Evolutionary conservation across 2,329 filamentous ascomycete species (phyloP), one percentile per base, ranked within the genome.

Genomic region (Clonostachys rosea): DNA sequence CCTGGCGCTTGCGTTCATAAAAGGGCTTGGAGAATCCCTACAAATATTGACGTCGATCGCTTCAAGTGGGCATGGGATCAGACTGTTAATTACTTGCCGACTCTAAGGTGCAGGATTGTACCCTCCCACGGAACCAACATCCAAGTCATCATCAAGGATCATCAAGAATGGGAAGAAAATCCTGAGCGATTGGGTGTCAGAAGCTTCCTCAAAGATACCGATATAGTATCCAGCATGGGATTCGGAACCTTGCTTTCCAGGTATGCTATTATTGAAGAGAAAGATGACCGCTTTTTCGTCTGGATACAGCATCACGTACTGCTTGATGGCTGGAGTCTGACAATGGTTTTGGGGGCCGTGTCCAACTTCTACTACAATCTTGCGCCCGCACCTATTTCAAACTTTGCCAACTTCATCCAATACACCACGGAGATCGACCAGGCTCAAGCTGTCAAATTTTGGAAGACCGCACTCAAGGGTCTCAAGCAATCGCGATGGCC

Each of bases 231-330:
- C 3, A 34, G 20, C 11, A 50, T 51, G 48, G 45, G 39, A 5
- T 48, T 50, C 18, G 50, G 50, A 9, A 45, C 48, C 36, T 48
- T 35, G 1, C 48, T 51, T 18, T 48, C 42, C 35, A 44, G 50
- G 33, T 47, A 51, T 43, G 45, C 48, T 45, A 33, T 51, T 5
- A 42, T 51, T 9, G 14, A 50, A n/a, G 45, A 50, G 34, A 34
- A 30, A 11, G 16, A 42, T 30, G 40, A 47, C 5, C 36, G 17
- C 16, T 48, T 47, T 20, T 51, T 56, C 16, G 46, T 54, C 9
- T 50, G 51, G 52, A 49, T 47, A 13, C 45, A 50, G 11, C 54
- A 56, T 33, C 54, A 56, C 20, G 50, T 50, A 7, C 33, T 56
- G 3, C 49, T 50, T 41, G 54, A 56, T 37, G 52, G 53, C 4